phyloP scores from a whole-genome alignment of 495 filamentous ascomycete genomes.

The Emericellopsis terricola region DNA sequence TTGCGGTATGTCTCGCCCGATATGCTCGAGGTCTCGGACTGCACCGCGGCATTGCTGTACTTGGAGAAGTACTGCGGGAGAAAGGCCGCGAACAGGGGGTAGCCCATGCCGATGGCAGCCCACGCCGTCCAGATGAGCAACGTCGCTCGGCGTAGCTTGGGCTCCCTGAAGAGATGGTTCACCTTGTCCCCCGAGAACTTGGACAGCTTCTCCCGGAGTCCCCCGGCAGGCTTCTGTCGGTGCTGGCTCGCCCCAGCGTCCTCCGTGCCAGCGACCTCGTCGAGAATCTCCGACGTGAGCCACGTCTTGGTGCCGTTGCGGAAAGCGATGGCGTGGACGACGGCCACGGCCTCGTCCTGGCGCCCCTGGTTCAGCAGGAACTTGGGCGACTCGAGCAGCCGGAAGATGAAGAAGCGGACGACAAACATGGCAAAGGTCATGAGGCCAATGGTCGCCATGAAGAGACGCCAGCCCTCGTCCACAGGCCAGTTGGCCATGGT shows the following conservation, averaged over 20 bases:
- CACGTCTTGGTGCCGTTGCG: conserved; percentile 47
- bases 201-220: neutral
- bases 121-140: conserved; percentile 39
- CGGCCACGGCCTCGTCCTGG: conserved; percentile 55
- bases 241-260: conserved; percentile 1
- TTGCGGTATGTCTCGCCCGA: conserved; percentile 42
- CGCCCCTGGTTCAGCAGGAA: conserved; percentile 58
- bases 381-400: conserved; percentile 72
- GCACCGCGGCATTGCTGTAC: conserved; percentile 14
- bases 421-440: conserved; percentile 56
- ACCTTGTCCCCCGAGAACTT: conserved; percentile 24
- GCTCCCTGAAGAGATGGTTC: conserved; percentile 26
- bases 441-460: conserved; percentile 51
- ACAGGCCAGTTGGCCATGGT: conserved; percentile 53
- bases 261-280: conserved; percentile 28
- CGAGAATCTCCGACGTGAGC: conserved; percentile 38
- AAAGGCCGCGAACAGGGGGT: conserved; percentile 73
- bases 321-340: conserved; percentile 56
- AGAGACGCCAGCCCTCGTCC: conserved; percentile 61
- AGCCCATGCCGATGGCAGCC: conserved; percentile 38
- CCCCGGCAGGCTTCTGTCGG: conserved; percentile 4
- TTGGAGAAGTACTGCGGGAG: conserved; percentile 66
- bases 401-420: conserved; percentile 63
- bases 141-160: conserved; percentile 29
- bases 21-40: conserved; percentile 7